Conservation (phyloP, 306 rosid genomes). For the Citrullus amarus region DNA sequence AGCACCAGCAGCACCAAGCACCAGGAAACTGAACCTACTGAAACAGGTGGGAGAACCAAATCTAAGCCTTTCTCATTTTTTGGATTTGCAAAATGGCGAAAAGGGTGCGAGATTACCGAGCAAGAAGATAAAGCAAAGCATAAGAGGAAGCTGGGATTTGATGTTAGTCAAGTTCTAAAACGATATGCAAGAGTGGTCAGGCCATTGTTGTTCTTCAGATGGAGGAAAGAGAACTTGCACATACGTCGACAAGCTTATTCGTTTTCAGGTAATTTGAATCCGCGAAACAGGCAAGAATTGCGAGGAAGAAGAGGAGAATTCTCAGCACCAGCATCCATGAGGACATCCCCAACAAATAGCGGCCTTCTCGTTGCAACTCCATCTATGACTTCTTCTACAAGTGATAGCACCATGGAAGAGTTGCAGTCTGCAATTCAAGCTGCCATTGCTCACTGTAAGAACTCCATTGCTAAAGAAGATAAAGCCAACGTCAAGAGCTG, state of each 20-base stretch:
- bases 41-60: constrained; percentile 34
- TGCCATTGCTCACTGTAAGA: constrained; percentile 98
- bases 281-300: constrained; percentile 28
- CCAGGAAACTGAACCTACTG: constrained; percentile 1
- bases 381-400: constrained; percentile 27
- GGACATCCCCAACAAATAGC: constrained; percentile 83
- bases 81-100: constrained; percentile 37
- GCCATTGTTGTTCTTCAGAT: constrained; percentile 30
- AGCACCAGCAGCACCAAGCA: not conserved
- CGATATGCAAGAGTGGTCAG: constrained; percentile 40
- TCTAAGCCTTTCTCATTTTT: constrained; percentile 54
- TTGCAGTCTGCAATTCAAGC: constrained; percentile 97
- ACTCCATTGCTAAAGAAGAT: constrained; percentile 63
- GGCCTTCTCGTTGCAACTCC: constrained; percentile 32
- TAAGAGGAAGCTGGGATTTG: constrained; percentile 35
- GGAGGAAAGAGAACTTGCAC: constrained; percentile 32
- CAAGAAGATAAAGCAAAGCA: constrained; percentile 25
- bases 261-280: constrained; percentile 56
- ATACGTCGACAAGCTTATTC: constrained; percentile 39
- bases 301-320: constrained; percentile 60
- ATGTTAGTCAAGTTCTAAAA: constrained; percentile 35
- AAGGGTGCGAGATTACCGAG: constrained; percentile 30
- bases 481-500: constrained; percentile 22
- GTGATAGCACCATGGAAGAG: constrained; percentile 93
- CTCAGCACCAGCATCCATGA: constrained; percentile 95